Evolutionary conservation across 768 basidiomycete genomes (phyloP).

Genomic region (Kondoa subrosea): DNA sequence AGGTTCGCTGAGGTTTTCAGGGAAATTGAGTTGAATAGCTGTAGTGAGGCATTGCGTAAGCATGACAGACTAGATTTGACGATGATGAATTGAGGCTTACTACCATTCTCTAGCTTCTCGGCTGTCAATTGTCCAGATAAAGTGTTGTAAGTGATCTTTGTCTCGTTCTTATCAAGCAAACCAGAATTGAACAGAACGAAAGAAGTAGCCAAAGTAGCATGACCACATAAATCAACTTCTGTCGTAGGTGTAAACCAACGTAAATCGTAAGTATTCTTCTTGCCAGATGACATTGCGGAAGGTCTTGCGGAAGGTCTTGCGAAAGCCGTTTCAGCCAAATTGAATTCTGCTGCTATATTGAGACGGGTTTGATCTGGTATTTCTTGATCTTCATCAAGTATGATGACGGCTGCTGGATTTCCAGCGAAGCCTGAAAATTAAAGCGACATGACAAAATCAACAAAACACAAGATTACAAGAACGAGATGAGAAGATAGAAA

Average conservation of each 20-base stretch:
- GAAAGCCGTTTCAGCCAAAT: conserved; percentile 7
- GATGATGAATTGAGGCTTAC: neutral
- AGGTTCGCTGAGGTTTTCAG: neutral
- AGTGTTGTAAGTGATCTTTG: neutral
- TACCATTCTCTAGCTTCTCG: neutral
- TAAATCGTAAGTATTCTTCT: neutral
- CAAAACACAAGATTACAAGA: neutral
- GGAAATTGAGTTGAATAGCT: conserved; percentile 2
- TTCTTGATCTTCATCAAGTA: neutral
- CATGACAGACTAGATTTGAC: neutral
- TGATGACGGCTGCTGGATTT: neutral
- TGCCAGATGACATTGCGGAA: neutral
- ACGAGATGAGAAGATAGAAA: neutral
- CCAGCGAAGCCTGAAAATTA: neutral
- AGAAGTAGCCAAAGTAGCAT: conserved; percentile 1
- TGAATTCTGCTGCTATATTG: neutral
- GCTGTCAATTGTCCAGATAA: neutral
- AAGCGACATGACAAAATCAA: neutral
- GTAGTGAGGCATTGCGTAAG: neutral
- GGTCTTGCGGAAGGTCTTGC: neutral
- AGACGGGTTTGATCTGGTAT: neutral
- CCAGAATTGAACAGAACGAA: neutral
- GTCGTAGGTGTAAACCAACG: neutral
- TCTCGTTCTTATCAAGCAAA: neutral
- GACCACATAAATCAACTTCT: conserved; percentile 3